A percentile compares a stretch with the other conserved stretches of the same genome.
Conservation (phyloP, 2,329 filamentous ascomycete species). For the Apiospora marii region DNA sequence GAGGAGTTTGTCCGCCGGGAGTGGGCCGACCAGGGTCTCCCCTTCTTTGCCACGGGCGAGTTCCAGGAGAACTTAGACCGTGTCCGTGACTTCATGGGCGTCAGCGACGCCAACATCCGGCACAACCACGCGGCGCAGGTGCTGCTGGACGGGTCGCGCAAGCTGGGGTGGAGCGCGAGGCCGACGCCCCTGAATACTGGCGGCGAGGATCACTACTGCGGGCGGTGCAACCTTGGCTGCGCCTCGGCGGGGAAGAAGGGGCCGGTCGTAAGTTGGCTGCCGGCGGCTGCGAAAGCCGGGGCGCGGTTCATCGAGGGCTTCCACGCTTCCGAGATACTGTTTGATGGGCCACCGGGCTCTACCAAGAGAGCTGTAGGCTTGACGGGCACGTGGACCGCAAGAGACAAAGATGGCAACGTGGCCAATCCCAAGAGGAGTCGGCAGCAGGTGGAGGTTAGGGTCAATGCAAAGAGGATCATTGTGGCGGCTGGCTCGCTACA, state of each 20-base stretch:
- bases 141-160: conserved; percentile 77
- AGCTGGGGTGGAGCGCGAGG: conserved; percentile 75
- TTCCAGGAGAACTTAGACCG: conserved; percentile 83
- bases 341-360: conserved; percentile 57
- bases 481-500: conserved; percentile 80
- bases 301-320: conserved; percentile 88
- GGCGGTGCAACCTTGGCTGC: conserved; percentile 68
- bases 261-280: conserved; percentile 78
- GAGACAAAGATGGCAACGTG: conserved; percentile 68
- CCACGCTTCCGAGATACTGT: conserved; percentile 73
- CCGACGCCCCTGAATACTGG: conserved; percentile 82
- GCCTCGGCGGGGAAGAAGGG: conserved; percentile 79
- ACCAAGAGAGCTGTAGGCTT: conserved; percentile 73
- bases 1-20: conserved; percentile 81
- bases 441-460: conserved; percentile 66
- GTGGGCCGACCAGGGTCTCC: conserved; percentile 75
- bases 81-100: conserved; percentile 82
- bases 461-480: conserved; percentile 83
- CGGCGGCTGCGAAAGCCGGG: conserved; percentile 79
- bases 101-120: conserved; percentile 67
- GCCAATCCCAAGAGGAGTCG: conserved; percentile 57
- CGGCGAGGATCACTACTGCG: conserved; percentile 77
- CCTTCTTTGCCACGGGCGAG: conserved; percentile 75
- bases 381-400: conserved; percentile 76
- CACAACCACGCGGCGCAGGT: conserved; percentile 78